Conservation (phyloP, 306 rosid species). For the Prunus davidiana region DNA sequence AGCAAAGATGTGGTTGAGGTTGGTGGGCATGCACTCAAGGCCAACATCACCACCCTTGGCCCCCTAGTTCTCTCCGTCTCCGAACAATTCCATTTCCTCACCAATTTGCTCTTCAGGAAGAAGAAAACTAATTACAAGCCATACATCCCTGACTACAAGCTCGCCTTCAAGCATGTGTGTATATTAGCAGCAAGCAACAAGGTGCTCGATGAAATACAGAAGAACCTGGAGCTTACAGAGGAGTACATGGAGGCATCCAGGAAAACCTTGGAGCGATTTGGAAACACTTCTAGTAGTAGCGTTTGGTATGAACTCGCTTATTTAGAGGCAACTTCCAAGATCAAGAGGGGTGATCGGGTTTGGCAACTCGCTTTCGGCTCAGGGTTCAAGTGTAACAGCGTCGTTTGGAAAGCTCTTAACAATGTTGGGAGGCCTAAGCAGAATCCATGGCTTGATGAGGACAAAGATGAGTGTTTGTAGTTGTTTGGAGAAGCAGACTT, state of each 20-base stretch:
- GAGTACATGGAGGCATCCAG: constrained; percentile 67
- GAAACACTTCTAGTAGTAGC: constrained; percentile 68
- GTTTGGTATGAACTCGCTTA: constrained; percentile 65
- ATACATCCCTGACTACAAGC: not conserved
- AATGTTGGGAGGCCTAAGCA: constrained; percentile 29
- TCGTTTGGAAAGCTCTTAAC: constrained; percentile 54
- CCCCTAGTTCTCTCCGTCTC: not conserved
- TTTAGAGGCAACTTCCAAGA: constrained; percentile 48
- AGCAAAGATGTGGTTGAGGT: constrained; percentile 48
- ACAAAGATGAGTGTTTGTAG: not conserved
- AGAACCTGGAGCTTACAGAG: constrained; percentile 40
- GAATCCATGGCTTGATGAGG: constrained; percentile 49
- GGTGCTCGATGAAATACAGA: constrained; percentile 59
- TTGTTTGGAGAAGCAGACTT: not conserved
- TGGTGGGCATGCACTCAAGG: constrained; percentile 40
- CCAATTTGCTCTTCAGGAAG: not conserved
- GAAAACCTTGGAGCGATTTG: constrained; percentile 64
- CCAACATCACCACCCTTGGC: constrained; percentile 3
- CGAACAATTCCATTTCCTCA: not conserved
- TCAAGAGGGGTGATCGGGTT: constrained; percentile 46
- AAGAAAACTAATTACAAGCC: not conserved
- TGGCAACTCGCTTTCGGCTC: constrained; percentile 48
- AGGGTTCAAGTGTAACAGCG: constrained; percentile 38
- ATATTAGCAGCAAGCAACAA: constrained; percentile 50
- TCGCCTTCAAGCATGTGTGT: constrained; percentile 29